Evolutionary conservation across 371 early-diverging fungal genomes (phyloP), one percentile per base, ranked within the genome.

Genomic region (Massospora cicadina): DNA sequence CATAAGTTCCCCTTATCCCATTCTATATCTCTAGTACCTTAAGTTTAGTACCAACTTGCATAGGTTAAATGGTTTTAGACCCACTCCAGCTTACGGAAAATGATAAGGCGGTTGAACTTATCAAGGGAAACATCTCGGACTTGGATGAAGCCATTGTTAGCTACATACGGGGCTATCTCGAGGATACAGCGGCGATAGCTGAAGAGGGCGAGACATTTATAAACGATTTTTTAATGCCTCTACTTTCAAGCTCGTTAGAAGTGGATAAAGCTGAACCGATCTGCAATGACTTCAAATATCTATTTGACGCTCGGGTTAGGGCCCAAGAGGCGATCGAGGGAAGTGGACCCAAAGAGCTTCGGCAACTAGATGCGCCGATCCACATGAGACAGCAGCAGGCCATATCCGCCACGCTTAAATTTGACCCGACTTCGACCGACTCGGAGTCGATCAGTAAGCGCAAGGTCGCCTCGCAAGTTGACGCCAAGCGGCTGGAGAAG

Each of bases 401-500:
- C 29, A 65, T 82, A 3, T 81, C 84, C 1, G 81, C 84, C 5
- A 81, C 83, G 0, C 73, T 76, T 25, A 69, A 69, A 58, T 66
- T 82, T 25, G 75, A 69, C 23, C 68, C 72, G 2, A 65, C 68
- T 25, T 56, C 67, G 29, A 79, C 79, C 0, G 89, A 89, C 71
- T 77, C 88, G 24, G 82, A 88, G 67, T 77, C 83, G 24, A 74
- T 80, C 31, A 80, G 81, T 21, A 80, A 78, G 28, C 79, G 83
- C 26, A 80, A 82, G 43, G 81, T 87, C 54, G 82, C 83, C 26
- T 85, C 91, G 23, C 87, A 89, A 70, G 98, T 95, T 23, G 93
- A 95, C 67, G 82, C 88, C 65, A 80, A 83, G 63, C 93, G 93
- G 71, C 77, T 97, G 66, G 82, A 87, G 65, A 91, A 91, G 71